Conservation (phyloP, 2,329 filamentous ascomycete species). For the Dryadomyces sulphureus region DNA sequence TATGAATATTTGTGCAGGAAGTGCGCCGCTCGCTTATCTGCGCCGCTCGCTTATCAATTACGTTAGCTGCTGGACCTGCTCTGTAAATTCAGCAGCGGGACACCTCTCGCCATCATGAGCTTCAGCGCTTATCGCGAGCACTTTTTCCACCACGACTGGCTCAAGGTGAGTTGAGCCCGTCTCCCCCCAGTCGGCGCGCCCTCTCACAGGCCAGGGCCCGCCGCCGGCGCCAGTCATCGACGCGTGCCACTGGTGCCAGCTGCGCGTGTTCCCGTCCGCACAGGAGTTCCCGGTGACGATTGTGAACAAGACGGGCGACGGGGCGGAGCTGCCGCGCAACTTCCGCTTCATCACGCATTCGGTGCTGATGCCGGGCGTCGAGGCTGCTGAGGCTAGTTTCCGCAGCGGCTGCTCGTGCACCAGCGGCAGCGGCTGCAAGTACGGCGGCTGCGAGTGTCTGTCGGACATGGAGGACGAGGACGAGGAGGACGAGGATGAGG, state of each 20-base stretch:
- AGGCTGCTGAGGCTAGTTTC: conserved; percentile 44
- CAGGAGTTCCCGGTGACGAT: conserved; percentile 40
- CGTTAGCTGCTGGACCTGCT: no score
- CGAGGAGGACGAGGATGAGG: conserved; percentile 38
- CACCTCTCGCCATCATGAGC: background rate
- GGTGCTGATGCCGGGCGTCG: conserved; percentile 43
- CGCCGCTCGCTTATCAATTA: no score
- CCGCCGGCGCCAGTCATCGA: conserved; percentile 12
- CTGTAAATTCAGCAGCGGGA: no score
- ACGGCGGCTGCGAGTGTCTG: conserved; percentile 52
- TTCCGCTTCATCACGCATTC: conserved; percentile 57
- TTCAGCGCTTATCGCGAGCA: conserved; percentile 1
- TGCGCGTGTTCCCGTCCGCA: conserved; percentile 38
- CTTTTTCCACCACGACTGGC: conserved; percentile 11
- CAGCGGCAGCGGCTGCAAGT: conserved; percentile 50
- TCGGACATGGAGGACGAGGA: conserved; percentile 40
- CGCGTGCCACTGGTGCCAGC: conserved; percentile 47
- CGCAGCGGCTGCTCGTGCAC: conserved; percentile 55
- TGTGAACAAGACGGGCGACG: conserved; percentile 44
- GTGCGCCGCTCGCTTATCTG: no score
- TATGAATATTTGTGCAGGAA: no score
- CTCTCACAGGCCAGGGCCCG: conserved; percentile 3
- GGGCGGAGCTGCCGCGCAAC: conserved; percentile 36
- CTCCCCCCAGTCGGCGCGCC: background rate
- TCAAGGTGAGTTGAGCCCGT: conserved; percentile 5